Base-by-base conservation (phyloP, 179 eudicot genomes). In the Carnegiea gigantea region DNA sequence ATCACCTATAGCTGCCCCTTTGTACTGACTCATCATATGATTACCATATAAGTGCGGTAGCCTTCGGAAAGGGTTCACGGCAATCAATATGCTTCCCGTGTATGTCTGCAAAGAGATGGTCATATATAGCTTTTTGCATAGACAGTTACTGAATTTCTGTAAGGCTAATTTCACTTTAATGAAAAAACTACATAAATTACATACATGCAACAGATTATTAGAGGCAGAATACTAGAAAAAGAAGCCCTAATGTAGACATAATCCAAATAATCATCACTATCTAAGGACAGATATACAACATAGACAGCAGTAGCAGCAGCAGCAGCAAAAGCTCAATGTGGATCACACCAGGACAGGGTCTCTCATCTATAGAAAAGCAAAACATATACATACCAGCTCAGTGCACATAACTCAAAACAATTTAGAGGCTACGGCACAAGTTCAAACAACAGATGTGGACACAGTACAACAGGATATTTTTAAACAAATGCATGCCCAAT, bases 41-140 rank as follows among this genome's bases (percentile, higher is more conserved):
- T 82, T 81, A 83, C 86, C 93, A 85, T 95, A 92, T 76, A 95
- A 81, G 87, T 95, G 93, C 80, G 98, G 90, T 75, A 95, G 83
- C 87, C 92, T 89, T 86, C 88, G 86, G 82, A 95, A 95, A 71
- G 99, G 99, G 83, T 95, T 95, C 82, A 95, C 97, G 62, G 99
- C 98, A 80, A 95, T 95, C 86, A 95, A 85, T 79, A 95, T 93
- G 82, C 87, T 89, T 75, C 98, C 98, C 46, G 99, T 95, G 87
- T 95, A 95, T 57, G 99, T 90, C 99, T 95, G 89, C 14, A 79
- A 70, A 79, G 53, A 81, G 82, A 78, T 64, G 71, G 80, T 59
- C 44, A 75, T 48, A 80, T 85, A 24, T 82, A 79, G 40, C 33
- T 26, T 44, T 43, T 79, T 76, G 48, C 73, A 70, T 14, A 23